Evolutionary conservation across 2,329 filamentous ascomycete species (phyloP).

Genomic region (Cyclaneusma minus): DNA sequence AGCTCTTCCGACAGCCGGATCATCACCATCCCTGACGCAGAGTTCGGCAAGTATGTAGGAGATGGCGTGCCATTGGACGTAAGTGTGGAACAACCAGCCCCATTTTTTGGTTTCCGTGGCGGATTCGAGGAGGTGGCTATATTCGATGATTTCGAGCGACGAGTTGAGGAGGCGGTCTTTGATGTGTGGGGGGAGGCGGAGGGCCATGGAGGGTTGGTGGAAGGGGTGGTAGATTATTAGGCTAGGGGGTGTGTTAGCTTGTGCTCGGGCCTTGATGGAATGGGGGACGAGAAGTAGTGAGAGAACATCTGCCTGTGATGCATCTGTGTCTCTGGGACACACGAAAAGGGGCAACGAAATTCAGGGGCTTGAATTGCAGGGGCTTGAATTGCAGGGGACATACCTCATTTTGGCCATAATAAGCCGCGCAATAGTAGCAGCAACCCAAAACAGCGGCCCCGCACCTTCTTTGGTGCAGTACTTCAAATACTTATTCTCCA

Average conservation of each 20-base stretch:
- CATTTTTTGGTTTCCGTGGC: constrained; percentile 22
- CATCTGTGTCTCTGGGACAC: too few species aligned
- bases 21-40: constrained; percentile 20
- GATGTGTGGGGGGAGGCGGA: constrained; percentile 18
- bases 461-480: constrained; percentile 19
- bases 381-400: too few species aligned
- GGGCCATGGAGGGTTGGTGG: constrained; percentile 13
- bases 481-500: constrained; percentile 18
- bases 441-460: constrained; percentile 33
- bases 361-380: too few species aligned
- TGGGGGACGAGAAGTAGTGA: too few species aligned
- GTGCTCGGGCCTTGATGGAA: too few species aligned
- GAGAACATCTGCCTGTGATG: too few species aligned
- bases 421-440: constrained; percentile 24
- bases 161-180: constrained; percentile 21
- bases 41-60: constrained; percentile 26
- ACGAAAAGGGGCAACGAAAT: too few species aligned
- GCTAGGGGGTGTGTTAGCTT: too few species aligned
- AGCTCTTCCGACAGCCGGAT: constrained; percentile 22
- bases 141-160: constrained; percentile 25
- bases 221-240: constrained; percentile 21
- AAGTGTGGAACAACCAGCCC: constrained; percentile 26
- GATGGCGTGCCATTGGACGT: constrained; percentile 28
- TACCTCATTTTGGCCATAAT: constrained; percentile 24
- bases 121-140: constrained; percentile 21